Conservation (phyloP, 2,329 filamentous ascomycete genomes). For the Stagonosporopsis cucurbitacearum region DNA sequence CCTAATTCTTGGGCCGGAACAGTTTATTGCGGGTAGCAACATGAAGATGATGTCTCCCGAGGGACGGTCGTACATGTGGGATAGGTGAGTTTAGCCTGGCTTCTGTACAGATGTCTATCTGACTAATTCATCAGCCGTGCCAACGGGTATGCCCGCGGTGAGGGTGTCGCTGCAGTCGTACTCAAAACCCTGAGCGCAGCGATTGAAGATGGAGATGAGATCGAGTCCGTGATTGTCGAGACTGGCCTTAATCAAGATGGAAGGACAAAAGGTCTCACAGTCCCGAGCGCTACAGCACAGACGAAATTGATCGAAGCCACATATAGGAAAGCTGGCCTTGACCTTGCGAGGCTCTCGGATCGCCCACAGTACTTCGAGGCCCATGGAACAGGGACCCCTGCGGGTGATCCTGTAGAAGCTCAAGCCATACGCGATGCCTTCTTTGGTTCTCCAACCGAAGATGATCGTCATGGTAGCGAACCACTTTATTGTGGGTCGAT, state of each 20-base stretch:
- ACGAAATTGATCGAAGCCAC: conserved; percentile 33
- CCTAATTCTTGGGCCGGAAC: conserved; percentile 15
- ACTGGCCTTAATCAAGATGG: conserved; percentile 51
- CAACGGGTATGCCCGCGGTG: conserved; percentile 60
- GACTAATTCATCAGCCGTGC: conserved; percentile 36
- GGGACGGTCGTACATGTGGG: conserved; percentile 40
- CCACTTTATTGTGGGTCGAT: conserved; percentile 24
- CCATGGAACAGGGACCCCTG: conserved; percentile 49
- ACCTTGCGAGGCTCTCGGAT: conserved; percentile 23
- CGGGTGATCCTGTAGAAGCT: conserved; percentile 41
- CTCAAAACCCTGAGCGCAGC: conserved; percentile 60
- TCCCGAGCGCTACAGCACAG: conserved; percentile 55
- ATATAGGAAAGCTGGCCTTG: conserved; percentile 49
- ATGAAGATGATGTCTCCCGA: conserved; percentile 43
- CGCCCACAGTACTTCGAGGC: conserved; percentile 47
- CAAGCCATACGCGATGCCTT: conserved; percentile 29
- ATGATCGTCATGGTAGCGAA: neutral
- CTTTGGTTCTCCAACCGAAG: neutral
- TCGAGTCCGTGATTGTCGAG: conserved; percentile 50
- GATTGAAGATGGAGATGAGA: conserved; percentile 54
- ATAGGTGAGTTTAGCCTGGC: conserved; percentile 12
- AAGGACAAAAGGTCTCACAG: conserved; percentile 48
- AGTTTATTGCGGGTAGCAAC: conserved; percentile 35
- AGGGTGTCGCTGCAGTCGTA: conserved; percentile 59
- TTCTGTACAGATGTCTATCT: neutral